Evolutionary conservation across 345 rosid genomes (phyloP).

Genomic region (Eucalyptus sp.): DNA sequence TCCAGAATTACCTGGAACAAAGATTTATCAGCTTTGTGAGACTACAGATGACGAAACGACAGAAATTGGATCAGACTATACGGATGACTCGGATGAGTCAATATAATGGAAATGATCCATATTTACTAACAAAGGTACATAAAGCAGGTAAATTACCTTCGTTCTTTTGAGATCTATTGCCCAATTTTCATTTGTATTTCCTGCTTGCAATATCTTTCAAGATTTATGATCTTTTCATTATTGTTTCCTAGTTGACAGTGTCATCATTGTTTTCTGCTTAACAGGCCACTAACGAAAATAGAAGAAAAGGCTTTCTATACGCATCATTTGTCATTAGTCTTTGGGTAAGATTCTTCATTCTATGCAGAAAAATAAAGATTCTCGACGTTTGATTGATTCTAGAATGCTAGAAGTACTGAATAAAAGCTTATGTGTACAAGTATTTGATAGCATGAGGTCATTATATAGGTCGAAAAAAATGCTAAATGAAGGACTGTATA

Average conservation of each 20-base stretch:
- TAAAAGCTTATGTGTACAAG: fast-evolving
- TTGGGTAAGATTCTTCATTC: conserved; percentile 32
- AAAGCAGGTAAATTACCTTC: fast-evolving
- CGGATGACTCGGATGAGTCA: no score
- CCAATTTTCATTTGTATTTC: no score
- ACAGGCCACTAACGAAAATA: not conserved
- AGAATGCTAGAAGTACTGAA: no score
- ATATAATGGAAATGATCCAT: no score
- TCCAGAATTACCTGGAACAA: fast-evolving
- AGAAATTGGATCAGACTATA: fast-evolving
- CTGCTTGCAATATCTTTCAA: not conserved
- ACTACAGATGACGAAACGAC: fast-evolving
- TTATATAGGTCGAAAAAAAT: no score
- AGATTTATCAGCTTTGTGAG: fast-evolving
- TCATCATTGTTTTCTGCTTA: not conserved
- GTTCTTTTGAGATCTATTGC: no score
- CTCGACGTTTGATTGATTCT: no score
- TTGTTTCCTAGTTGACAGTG: no score
- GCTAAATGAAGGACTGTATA: no score
- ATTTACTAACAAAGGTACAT: no score
- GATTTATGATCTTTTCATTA: not conserved
- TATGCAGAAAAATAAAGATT: conserved; percentile 22
- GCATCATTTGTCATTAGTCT: not conserved
- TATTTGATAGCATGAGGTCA: no score
- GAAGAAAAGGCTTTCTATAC: conserved; percentile 6